Conservation (phyloP, 2,329 filamentous ascomycete species). For the Periglandula ipomoeae region DNA sequence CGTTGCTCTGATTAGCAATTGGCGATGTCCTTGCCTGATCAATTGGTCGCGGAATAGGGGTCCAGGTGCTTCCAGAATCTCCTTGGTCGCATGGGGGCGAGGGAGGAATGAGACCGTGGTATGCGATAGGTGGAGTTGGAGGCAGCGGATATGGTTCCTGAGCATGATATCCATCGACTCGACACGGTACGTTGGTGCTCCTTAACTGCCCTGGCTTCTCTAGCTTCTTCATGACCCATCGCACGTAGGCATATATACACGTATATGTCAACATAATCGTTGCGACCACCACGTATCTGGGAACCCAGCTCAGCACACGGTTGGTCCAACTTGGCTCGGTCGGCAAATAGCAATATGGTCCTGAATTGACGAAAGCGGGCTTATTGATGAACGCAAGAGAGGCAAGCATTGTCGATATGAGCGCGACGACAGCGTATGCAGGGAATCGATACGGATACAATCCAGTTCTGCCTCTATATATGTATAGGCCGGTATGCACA, state of each 20-base stretch:
- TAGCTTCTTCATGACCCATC: slow-evolving; percentile 32
- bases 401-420: slow-evolving; percentile 51
- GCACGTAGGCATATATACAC: slow-evolving; percentile 62
- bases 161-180: slow-evolving; percentile 7
- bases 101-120: slow-evolving; percentile 24
- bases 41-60: background rate
- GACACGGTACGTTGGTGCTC: background rate
- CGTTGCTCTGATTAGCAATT: background rate
- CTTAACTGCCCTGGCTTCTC: slow-evolving; percentile 13
- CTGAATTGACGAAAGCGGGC: slow-evolving; percentile 50
- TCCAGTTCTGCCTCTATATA: slow-evolving; percentile 55
- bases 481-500: slow-evolving; percentile 62
- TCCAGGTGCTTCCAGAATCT: slow-evolving; percentile 9
- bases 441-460: slow-evolving; percentile 57
- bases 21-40: background rate
- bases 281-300: slow-evolving; percentile 59
- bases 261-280: slow-evolving; percentile 56
- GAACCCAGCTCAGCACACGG: slow-evolving; percentile 61
- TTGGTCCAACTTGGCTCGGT: slow-evolving; percentile 59
- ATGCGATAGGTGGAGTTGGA: slow-evolving; percentile 21
- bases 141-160: slow-evolving; percentile 12
- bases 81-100: slow-evolving; percentile 13
- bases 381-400: slow-evolving; percentile 53
- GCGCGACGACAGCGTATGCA: slow-evolving; percentile 48
- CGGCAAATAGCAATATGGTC: slow-evolving; percentile 63